Evolutionary conservation across 2,329 filamentous ascomycete genomes (phyloP).

Genomic region (Aspergillus quadricinctus): DNA sequence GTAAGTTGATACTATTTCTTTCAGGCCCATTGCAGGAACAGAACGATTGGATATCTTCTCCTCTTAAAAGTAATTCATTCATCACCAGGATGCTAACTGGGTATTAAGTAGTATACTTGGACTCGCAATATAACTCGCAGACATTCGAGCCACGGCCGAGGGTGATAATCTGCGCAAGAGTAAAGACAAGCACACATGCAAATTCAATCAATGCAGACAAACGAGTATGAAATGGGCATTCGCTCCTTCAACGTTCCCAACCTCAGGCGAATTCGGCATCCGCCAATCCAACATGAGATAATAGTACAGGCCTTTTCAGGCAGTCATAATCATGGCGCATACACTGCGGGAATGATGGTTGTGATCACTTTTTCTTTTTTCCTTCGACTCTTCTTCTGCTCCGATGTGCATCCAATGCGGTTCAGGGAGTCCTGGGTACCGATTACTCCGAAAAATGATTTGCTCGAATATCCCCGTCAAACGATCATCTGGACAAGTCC

Average conservation of each 20-base stretch:
- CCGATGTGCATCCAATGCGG: not conserved
- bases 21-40: not conserved
- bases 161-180: not conserved
- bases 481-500: slow-evolving; percentile 98
- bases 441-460: not conserved
- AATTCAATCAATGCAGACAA: not conserved
- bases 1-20: not conserved
- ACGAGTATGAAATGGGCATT: not conserved
- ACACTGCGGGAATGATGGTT: slow-evolving; percentile 10
- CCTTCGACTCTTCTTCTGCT: not conserved
- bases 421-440: not conserved
- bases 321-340: slow-evolving; percentile 20
- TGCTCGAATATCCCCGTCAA: slow-evolving; percentile 34
- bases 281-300: slow-evolving; percentile 12
- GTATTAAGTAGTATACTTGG: slow-evolving; percentile 14
- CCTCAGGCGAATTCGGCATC: not conserved
- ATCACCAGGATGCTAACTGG: slow-evolving; percentile 17
- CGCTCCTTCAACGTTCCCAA: slow-evolving; percentile 1
- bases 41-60: not conserved
- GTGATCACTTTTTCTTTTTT: slow-evolving; percentile 1
- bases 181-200: not conserved
- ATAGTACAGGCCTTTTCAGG: slow-evolving; percentile 16
- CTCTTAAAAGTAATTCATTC: slow-evolving; percentile 5
- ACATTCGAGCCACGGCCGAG: slow-evolving; percentile 1
- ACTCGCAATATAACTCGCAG: slow-evolving; percentile 6